Percentiles rank a stretch among this genome's conserved stretches.
Evolutionary conservation across 768 basidiomycete species (phyloP).

Genomic region (Filobasidium floriforme): DNA sequence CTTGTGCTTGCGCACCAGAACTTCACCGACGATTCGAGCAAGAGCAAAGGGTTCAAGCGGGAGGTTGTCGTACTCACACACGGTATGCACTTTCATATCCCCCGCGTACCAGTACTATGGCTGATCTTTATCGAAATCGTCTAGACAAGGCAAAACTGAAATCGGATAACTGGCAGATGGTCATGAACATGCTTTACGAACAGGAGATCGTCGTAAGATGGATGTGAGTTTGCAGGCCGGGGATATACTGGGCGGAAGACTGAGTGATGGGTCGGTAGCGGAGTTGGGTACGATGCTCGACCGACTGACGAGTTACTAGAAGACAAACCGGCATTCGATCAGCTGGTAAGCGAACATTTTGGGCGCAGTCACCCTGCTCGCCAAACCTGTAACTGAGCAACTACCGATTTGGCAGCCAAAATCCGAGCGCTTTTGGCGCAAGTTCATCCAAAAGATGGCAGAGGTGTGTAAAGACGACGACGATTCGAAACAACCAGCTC

Average conservation of each 20-base stretch:
- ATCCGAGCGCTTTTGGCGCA: constrained; percentile 69
- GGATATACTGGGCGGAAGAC: neutral
- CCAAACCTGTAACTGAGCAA: neutral
- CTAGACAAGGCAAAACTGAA: constrained; percentile 34
- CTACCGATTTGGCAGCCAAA: constrained; percentile 49
- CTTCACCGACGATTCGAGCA: constrained; percentile 59
- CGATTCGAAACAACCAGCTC: constrained; percentile 22
- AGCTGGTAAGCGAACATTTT: constrained; percentile 47
- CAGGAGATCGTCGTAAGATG: constrained; percentile 58
- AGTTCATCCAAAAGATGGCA: constrained; percentile 32
- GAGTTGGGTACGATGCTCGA: constrained; percentile 33
- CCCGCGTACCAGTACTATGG: too few relatives aligned
- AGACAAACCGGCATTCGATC: constrained; percentile 30
- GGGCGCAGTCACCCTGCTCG: neutral
- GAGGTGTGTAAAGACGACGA: constrained; percentile 28
- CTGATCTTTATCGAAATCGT: too few relatives aligned
- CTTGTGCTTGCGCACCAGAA: constrained; percentile 79
- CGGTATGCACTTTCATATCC: constrained; percentile 63
- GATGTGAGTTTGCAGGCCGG: constrained; percentile 53
- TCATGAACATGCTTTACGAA: constrained; percentile 58
- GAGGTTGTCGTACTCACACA: constrained; percentile 80
- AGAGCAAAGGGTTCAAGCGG: constrained; percentile 58
- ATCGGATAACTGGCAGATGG: constrained; percentile 38
- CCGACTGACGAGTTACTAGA: constrained; percentile 27
- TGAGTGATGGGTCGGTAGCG: constrained; percentile 5